Conservation (phyloP, 2,329 filamentous ascomycete genomes). For the Neopestalotiopsis sp. region DNA sequence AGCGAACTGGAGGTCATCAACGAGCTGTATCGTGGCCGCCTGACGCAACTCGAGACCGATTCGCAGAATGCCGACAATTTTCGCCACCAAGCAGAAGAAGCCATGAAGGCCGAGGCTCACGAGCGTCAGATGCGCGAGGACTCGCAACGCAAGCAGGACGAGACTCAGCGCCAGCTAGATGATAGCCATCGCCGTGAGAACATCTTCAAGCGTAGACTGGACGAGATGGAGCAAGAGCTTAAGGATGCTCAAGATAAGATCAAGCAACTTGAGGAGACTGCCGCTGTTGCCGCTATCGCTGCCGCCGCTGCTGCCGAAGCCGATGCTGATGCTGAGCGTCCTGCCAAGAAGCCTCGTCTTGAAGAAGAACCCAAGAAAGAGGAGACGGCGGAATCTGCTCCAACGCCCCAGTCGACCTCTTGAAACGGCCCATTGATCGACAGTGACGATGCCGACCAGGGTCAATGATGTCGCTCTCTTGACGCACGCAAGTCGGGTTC, state of each 20-base stretch:
- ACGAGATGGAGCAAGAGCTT: slow-evolving; percentile 71
- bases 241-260: slow-evolving; percentile 35
- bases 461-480: not conserved
- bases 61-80: slow-evolving; percentile 68
- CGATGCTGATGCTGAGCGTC: slow-evolving; percentile 13
- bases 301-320: not conserved
- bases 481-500: not conserved
- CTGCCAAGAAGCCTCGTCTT: slow-evolving; percentile 19
- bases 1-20: slow-evolving; percentile 96
- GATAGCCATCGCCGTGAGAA: slow-evolving; percentile 81
- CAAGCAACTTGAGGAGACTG: slow-evolving; percentile 14
- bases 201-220: slow-evolving; percentile 80
- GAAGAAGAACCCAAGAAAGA: slow-evolving; percentile 12
- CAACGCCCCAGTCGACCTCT: slow-evolving; percentile 10
- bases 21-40: slow-evolving; percentile 75
- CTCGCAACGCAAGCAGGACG: slow-evolving; percentile 48
- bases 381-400: slow-evolving; percentile 11
- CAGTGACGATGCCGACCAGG: not conserved
- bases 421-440: not conserved
- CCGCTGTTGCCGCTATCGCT: not conserved
- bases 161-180: slow-evolving; percentile 64
- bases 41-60: slow-evolving; percentile 80
- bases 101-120: slow-evolving; percentile 59
- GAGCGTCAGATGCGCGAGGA: slow-evolving; percentile 61
- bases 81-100: slow-evolving; percentile 55